phyloP scores from a whole-genome alignment of 129 eudicot genomes.

The Scalesia atractyloides region DNA sequence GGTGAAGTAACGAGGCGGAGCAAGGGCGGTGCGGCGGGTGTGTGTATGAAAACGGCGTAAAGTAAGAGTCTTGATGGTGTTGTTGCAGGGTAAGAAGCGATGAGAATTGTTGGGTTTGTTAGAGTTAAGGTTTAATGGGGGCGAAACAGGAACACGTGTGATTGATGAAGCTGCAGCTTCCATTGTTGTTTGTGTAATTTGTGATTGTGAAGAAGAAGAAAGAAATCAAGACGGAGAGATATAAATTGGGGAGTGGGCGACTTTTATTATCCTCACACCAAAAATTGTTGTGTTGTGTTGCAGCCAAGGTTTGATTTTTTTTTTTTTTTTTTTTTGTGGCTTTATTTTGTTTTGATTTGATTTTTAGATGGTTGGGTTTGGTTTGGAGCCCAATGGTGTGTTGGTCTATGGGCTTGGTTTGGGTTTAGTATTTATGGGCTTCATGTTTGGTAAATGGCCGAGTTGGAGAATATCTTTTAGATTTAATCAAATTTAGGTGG shows the following conservation, averaged over 20 bases:
- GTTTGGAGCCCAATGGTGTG: background rate
- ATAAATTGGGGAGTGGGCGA: conserved; percentile 18
- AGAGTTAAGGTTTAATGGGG: conserved; percentile 31
- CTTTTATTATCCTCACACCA: conserved; percentile 36
- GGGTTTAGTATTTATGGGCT: too few relatives aligned
- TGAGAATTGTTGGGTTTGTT: conserved; percentile 17
- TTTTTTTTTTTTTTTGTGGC: background rate
- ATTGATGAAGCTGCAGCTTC: conserved; percentile 38
- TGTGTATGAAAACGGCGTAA: conserved; percentile 28
- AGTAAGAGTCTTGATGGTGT: conserved; percentile 29
- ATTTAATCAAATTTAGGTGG: too few relatives aligned
- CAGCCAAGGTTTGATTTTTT: background rate
- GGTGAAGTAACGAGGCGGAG: conserved; percentile 30
- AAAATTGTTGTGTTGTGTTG: background rate
- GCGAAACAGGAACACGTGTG: conserved; percentile 9
- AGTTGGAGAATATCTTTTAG: too few relatives aligned
- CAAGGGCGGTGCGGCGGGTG: conserved; percentile 19
- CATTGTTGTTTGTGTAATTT: conserved; percentile 9
- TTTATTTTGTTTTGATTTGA: background rate
- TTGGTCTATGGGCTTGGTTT: too few relatives aligned
- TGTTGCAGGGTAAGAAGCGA: conserved; percentile 17
- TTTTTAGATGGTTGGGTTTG: background rate
- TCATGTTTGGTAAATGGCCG: too few relatives aligned
- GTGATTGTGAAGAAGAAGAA: conserved; percentile 7
- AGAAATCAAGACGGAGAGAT: conserved; percentile 19